These are phyloP conservation scores for Suillus decipiens DNA, from an alignment of 768 basidiomycete species.

Conservation along the genomic window DNA sequence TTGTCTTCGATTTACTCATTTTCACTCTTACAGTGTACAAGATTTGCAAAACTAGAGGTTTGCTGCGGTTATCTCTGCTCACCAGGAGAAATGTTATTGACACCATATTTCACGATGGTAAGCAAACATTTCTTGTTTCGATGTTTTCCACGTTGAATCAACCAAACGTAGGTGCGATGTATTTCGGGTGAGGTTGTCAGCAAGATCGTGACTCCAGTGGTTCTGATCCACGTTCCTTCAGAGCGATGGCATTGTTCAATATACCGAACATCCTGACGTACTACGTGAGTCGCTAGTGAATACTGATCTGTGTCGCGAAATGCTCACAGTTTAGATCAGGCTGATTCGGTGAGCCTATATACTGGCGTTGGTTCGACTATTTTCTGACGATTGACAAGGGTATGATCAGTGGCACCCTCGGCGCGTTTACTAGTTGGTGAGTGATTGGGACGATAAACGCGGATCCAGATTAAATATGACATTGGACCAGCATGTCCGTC, in stretches of 20 bases:
- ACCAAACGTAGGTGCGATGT: not conserved
- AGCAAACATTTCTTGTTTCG: not conserved
- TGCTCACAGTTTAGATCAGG: not conserved
- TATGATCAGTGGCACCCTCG: not conserved
- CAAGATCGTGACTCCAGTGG: not conserved
- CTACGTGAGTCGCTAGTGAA: not conserved
- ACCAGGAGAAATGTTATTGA: not conserved
- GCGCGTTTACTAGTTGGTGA: not conserved
- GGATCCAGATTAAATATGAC: slow-evolving; percentile 13
- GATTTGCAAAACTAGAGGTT: not conserved
- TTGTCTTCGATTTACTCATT: not conserved
- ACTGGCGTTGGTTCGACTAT: not conserved
- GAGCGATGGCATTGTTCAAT: not conserved
- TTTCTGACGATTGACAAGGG: not conserved
- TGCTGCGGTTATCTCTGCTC: not conserved
- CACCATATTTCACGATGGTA: not conserved
- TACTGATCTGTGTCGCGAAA: not conserved
- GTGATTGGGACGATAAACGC: not conserved
- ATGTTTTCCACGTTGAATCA: not conserved
- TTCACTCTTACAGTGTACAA: not conserved
- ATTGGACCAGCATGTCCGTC: not conserved
- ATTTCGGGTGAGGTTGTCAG: not conserved
- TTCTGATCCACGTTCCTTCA: not conserved
- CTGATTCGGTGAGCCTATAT: not conserved
- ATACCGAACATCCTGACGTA: not conserved